phyloP scores from a whole-genome alignment of 1,284 basidiomycete species.

The Lentinus polychrous region DNA sequence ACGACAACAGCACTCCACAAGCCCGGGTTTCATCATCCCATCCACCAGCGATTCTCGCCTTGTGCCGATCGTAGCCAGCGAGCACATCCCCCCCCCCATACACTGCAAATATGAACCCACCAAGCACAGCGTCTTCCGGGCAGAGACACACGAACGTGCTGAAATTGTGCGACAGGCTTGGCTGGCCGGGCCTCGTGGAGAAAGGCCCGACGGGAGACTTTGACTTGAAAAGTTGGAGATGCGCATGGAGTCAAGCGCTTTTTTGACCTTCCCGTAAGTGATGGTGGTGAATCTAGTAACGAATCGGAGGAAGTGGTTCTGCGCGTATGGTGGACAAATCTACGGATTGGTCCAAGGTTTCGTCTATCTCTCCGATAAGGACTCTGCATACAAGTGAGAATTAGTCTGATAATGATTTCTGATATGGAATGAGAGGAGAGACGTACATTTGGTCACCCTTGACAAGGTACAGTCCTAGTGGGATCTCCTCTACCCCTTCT shows the following conservation, averaged over 20 bases:
- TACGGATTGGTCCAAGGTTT: constrained; percentile 72
- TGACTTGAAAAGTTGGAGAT: neutral
- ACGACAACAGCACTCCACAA: too few relatives aligned
- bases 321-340: constrained; percentile 81
- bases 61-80: too few relatives aligned
- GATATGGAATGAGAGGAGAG: neutral
- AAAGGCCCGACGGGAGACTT: neutral
- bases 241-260: neutral
- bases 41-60: too few relatives aligned
- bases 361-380: constrained; percentile 88
- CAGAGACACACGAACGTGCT: too few relatives aligned
- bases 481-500: constrained; percentile 90
- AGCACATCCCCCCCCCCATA: too few relatives aligned
- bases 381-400: constrained; percentile 40
- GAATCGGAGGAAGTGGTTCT: constrained; percentile 80
- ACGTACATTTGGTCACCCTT: constrained; percentile 96
- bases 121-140: too few relatives aligned
- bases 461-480: constrained; percentile 93
- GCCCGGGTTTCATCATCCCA: too few relatives aligned
- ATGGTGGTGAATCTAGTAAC: constrained; percentile 39
- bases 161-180: too few relatives aligned
- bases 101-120: too few relatives aligned
- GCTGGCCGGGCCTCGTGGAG: too few relatives aligned
- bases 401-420: constrained; percentile 4
- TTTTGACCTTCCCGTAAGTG: neutral